Percentiles rank a stretch among this genome's conserved stretches.
Evolutionary conservation across 192 early-diverging fungal species (phyloP).

Genomic region (Linnemannia exigua): DNA sequence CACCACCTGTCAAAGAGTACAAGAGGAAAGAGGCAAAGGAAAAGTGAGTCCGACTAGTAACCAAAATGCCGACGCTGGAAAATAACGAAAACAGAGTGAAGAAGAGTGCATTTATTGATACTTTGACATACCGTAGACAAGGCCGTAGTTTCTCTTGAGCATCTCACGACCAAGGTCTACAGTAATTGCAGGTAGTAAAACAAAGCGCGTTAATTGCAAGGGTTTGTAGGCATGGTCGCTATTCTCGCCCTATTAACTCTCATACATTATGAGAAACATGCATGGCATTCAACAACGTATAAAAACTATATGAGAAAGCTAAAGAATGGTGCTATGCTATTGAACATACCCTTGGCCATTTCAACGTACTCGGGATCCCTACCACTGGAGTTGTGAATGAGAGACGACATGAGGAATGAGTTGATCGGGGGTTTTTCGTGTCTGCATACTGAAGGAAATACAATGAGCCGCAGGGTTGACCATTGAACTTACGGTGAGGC

Average conservation of each 20-base stretch:
- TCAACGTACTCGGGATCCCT: slow-evolving; percentile 59
- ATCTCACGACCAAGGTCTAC: slow-evolving; percentile 69
- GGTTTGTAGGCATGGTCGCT: neutral
- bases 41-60: neutral
- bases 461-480: neutral
- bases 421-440: neutral
- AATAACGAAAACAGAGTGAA: neutral
- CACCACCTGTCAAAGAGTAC: slow-evolving; percentile 63
- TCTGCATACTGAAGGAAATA: neutral
- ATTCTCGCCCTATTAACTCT: neutral
- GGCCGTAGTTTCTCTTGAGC: slow-evolving; percentile 67
- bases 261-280: too few relatives aligned
- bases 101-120: neutral
- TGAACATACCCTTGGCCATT: slow-evolving; percentile 56
- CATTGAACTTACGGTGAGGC: slow-evolving; percentile 43
- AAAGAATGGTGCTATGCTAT: too few relatives aligned
- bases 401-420: too few relatives aligned
- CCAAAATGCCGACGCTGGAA: slow-evolving; percentile 34
- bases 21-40: neutral
- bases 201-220: neutral
- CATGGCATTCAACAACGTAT: too few relatives aligned
- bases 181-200: neutral
- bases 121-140: slow-evolving; percentile 71
- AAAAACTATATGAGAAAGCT: too few relatives aligned
- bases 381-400: slow-evolving; percentile 27